These are phyloP conservation scores for Globisporangium emineosum DNA, from an alignment of 352 stramenopile genomes.

Conservation along the genomic window DNA sequence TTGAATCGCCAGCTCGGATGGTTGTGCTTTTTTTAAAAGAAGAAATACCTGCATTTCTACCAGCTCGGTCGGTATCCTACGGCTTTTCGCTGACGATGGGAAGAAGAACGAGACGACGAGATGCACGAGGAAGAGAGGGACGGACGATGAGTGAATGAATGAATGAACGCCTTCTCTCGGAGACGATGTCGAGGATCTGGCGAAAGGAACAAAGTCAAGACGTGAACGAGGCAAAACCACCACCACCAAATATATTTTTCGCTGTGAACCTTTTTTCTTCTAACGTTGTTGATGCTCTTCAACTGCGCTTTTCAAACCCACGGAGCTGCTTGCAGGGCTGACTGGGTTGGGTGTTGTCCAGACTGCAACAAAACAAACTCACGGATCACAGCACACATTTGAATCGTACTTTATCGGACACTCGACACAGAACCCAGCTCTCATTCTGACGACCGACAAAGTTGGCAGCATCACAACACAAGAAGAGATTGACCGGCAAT, in stretches of 20 bases:
- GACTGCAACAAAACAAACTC: too few relatives aligned
- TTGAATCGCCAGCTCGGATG: not conserved
- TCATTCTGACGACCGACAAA: not conserved
- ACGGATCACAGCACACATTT: too few relatives aligned
- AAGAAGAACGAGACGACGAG: not conserved
- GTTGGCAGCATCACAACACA: not conserved
- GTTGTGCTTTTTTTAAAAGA: slow-evolving; percentile 1
- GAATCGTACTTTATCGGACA: slow-evolving; percentile 6
- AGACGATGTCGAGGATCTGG: not conserved
- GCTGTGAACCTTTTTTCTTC: slow-evolving; percentile 3
- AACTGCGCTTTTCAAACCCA: not conserved
- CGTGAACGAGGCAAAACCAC: not conserved
- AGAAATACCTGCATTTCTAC: slow-evolving; percentile 3
- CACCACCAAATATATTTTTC: slow-evolving; percentile 11
- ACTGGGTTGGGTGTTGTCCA: too few relatives aligned
- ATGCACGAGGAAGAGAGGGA: not conserved
- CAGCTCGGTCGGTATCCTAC: slow-evolving; percentile 5
- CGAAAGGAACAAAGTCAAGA: not conserved
- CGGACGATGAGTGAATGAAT: slow-evolving; percentile 5
- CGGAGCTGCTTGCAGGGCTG: too few relatives aligned
- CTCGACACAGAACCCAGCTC: not conserved
- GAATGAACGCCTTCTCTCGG: not conserved
- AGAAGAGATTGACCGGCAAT: slow-evolving; percentile 24
- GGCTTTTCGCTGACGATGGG: slow-evolving; percentile 3
- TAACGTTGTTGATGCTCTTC: not conserved